Conservation (phyloP, 208 protist species). For the Crithidia acanthocephali region DNA sequence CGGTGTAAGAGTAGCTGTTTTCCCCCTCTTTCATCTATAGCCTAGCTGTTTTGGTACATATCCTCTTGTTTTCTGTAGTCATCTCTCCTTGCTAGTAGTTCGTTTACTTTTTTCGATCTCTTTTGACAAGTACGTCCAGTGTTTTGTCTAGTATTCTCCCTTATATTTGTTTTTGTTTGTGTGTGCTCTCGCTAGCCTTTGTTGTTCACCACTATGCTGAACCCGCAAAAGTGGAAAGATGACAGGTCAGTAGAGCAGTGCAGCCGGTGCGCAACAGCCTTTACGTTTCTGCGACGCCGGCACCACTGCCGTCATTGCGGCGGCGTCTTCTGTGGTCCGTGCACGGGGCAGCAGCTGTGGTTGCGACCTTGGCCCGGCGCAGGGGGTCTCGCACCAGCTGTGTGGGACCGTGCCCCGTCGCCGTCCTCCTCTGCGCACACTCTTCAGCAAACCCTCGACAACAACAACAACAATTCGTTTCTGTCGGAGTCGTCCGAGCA, state of each 20-base stretch:
- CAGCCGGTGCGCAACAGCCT: constrained; percentile 23
- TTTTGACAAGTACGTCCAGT: neutral
- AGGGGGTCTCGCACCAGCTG: neutral
- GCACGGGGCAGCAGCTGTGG: constrained; percentile 42
- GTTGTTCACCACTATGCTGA: constrained; percentile 24
- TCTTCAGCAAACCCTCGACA: neutral
- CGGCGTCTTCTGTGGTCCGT: constrained; percentile 40
- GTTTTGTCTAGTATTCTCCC: constrained; percentile 7
- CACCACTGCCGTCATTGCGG: constrained; percentile 68
- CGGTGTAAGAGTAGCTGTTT: too few species aligned
- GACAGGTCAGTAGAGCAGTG: constrained; percentile 32
- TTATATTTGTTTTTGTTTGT: neutral
- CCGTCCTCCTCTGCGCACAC: neutral
- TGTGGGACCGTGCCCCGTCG: neutral
- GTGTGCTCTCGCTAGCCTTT: too few species aligned
- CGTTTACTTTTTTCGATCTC: neutral
- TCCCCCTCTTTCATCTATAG: too few species aligned
- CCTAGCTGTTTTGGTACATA: too few species aligned
- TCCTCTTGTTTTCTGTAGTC: too few species aligned
- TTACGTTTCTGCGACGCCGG: constrained; percentile 39
- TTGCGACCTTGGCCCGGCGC: constrained; percentile 29
- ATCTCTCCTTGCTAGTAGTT: constrained; percentile 8
- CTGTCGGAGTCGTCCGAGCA: neutral
- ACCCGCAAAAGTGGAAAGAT: constrained; percentile 35
- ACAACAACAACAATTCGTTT: neutral